Percentiles rank a stretch among this genome's conserved stretches.
These are phyloP conservation scores for Rhexocercosporidium sp. DNA, from an alignment of 2,329 filamentous ascomycete genomes.

Conservation along the genomic window DNA sequence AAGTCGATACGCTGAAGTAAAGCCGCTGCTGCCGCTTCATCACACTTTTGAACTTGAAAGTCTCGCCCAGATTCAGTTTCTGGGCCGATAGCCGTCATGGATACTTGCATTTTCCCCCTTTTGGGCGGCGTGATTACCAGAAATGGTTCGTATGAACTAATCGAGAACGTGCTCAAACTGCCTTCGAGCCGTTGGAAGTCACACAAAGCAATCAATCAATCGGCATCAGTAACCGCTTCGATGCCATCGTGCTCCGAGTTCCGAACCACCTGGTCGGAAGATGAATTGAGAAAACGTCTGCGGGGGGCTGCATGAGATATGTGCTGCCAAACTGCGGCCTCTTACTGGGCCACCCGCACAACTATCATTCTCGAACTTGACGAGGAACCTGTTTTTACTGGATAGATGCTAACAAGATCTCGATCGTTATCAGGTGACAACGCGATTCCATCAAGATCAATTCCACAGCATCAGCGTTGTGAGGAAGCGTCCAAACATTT, in stretches of 20 bases:
- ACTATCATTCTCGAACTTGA: not conserved
- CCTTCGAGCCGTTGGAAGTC: not conserved
- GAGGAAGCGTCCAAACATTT: slow-evolving; percentile 3
- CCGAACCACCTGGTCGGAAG: not conserved
- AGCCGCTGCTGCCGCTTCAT: not conserved
- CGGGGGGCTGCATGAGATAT: not conserved
- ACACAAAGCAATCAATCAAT: slow-evolving; percentile 3
- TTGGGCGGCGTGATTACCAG: not conserved
- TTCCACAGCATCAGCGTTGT: not conserved
- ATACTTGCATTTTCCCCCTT: no score
- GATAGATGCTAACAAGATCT: not conserved
- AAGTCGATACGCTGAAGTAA: not conserved
- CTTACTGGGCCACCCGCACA: not conserved
- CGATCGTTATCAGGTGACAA: not conserved
- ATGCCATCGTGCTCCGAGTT: not conserved
- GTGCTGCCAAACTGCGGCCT: not conserved
- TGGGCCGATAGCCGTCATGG: not conserved
- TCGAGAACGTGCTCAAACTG: not conserved
- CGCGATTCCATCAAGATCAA: not conserved
- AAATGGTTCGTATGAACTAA: not conserved
- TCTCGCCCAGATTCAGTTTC: not conserved
- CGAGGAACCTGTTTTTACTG: not conserved
- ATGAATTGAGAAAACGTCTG: not conserved
- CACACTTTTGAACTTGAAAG: not conserved
- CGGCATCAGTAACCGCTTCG: slow-evolving; percentile 1